Base-by-base conservation (phyloP, 2,329 filamentous ascomycete species). In the Daldinia eschscholtzii region DNA sequence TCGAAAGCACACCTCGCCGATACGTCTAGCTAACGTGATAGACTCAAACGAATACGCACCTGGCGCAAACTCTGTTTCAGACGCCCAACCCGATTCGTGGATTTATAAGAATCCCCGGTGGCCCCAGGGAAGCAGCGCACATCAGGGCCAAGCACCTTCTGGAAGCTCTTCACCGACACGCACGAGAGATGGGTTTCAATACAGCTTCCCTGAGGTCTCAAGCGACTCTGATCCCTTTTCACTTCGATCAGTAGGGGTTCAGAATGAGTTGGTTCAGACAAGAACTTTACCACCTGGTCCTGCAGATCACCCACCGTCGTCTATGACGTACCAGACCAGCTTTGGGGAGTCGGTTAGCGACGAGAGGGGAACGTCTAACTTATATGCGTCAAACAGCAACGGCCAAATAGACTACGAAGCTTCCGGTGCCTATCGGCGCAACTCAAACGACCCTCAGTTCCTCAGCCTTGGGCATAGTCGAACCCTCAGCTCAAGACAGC, bases 61-160 rank as follows among this genome's bases (percentile, higher is more conserved):
- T 42, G 86, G 87, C 72, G 85, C 82, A 61, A 92, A 91, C 56
- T 93, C 91, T 5, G 86, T 89, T 67, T 85, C 88, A 50, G 88
- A 89, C 46, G 92, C 91, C 9, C 90, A 93, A 75, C 87, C 88
- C 18, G 90, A 92, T 72, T 83, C 85, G 53, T 92, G 90, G 89
- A 79, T 75, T 67, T 80, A 79, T 58, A 82, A 83, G 52, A 81
- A 83, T 70, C 20, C 20, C 20, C 20, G 81, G 84, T 93, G 91
- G 91, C 86, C 85, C 70, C 80, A 81, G 6, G 74, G 83, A 26
- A 86, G 88, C 52, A 80, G 78, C 44, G 79, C 68, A 28, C 61
- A 82, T 12, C 80, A 82, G 42, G 78, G 80, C 1, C 76, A 84
- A 42, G 81, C 83, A 7, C 80, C 81, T 50, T 84, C 85, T 39